Conservation (phyloP, 1,139 yeast species). For the Meyerozyma smithsonii region DNA sequence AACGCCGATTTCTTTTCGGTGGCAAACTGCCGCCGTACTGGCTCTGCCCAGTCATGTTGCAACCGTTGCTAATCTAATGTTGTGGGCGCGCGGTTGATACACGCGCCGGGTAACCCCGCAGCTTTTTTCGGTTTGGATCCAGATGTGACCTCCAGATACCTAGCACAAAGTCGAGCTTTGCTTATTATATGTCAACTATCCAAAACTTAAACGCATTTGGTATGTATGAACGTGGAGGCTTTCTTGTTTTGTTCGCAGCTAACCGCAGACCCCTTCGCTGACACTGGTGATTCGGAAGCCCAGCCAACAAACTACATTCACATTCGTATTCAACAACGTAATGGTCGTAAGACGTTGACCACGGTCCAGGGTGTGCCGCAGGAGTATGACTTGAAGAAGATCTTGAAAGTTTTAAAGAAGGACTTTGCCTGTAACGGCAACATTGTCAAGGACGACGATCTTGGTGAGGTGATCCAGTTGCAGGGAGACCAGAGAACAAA, state of each 20-base stretch:
- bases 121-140: neutral
- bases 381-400: conserved; percentile 92
- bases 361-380: conserved; percentile 97
- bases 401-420: conserved; percentile 89
- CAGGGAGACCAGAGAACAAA: conserved; percentile 99
- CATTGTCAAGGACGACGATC: conserved; percentile 91
- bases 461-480: conserved; percentile 95
- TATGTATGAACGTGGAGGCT: conserved; percentile 26
- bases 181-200: conserved; percentile 72
- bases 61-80: too few species aligned
- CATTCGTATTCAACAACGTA: conserved; percentile 99
- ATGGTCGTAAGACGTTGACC: conserved; percentile 98
- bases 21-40: too few species aligned
- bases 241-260: conserved; percentile 9
- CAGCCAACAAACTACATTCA: conserved; percentile 95
- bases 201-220: conserved; percentile 95
- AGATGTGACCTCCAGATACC: neutral
- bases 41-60: too few species aligned
- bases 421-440: conserved; percentile 99
- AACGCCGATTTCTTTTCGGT: too few species aligned
- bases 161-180: conserved; percentile 1
- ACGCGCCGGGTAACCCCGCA: conserved; percentile 2
- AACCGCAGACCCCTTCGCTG: conserved; percentile 90
- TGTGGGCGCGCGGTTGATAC: neutral
- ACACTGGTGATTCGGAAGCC: conserved; percentile 98